These are phyloP conservation scores for Claviceps purpurea DNA, from an alignment of 2,329 filamentous ascomycete species.

Conservation along the genomic window DNA sequence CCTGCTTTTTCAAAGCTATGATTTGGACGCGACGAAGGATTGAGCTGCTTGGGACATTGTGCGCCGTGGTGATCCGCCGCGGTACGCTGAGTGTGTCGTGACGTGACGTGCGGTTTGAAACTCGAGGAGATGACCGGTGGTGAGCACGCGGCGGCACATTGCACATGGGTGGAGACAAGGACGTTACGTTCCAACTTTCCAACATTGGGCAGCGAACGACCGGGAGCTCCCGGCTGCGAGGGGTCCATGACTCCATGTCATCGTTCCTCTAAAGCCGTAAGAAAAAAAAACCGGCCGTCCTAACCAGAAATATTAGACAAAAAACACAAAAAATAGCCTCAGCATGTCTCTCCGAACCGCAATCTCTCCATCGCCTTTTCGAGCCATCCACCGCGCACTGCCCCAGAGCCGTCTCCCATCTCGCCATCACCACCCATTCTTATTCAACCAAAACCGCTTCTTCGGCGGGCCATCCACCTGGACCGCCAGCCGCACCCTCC, in stretches of 20 bases:
- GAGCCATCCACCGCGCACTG: neutral
- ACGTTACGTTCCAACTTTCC: neutral
- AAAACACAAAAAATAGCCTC: neutral
- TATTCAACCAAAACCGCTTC: slow-evolving; percentile 5
- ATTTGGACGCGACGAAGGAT: slow-evolving; percentile 9
- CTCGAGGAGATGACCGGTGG: neutral
- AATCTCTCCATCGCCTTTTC: neutral
- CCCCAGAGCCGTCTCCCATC: neutral
- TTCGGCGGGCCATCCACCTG: slow-evolving; percentile 27
- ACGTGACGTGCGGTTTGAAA: neutral
- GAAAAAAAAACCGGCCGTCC: neutral
- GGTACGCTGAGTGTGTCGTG: neutral
- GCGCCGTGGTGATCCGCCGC: slow-evolving; percentile 4
- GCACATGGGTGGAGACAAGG: neutral
- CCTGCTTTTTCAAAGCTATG: slow-evolving; percentile 4
- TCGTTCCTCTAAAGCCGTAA: neutral
- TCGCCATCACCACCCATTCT: slow-evolving; percentile 5
- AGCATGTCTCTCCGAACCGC: slow-evolving; percentile 1
- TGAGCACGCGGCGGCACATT: neutral
- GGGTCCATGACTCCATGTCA: neutral
- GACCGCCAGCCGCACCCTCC: slow-evolving; percentile 60
- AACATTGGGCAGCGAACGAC: neutral
- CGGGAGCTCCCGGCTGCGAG: neutral
- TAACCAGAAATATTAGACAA: no score
- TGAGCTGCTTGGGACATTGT: slow-evolving; percentile 11